Evolutionary conservation across 139 green algal genomes (phyloP).

Genomic region (Nannochloris sp.): DNA sequence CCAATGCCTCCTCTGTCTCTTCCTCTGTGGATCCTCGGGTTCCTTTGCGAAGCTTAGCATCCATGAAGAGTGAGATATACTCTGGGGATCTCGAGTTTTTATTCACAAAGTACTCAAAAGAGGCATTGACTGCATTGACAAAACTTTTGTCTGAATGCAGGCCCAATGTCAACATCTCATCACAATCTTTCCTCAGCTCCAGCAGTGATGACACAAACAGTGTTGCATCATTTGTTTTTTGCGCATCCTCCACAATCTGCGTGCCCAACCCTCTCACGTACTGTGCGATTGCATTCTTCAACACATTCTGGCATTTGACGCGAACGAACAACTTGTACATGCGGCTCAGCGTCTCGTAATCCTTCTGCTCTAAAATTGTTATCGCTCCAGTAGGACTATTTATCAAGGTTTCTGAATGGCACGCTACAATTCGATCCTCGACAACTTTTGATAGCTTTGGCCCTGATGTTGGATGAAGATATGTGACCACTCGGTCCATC

Average conservation of each 20-base stretch:
- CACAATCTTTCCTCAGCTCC: constrained; percentile 80
- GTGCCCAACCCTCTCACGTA: constrained; percentile 63
- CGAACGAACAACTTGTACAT: constrained; percentile 86
- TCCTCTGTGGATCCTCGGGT: constrained; percentile 67
- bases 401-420: constrained; percentile 76
- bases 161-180: constrained; percentile 57
- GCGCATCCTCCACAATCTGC: constrained; percentile 60
- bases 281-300: constrained; percentile 28
- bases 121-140: constrained; percentile 73
- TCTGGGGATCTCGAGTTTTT: constrained; percentile 78
- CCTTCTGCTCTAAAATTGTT: constrained; percentile 63
- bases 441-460: constrained; percentile 64
- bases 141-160: constrained; percentile 87
- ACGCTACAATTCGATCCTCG: constrained; percentile 74
- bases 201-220: constrained; percentile 78
- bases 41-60: constrained; percentile 79
- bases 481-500: constrained; percentile 66
- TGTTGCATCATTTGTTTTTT: constrained; percentile 66
- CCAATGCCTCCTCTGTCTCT: constrained; percentile 80
- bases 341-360: constrained; percentile 71
- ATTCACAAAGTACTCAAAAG: constrained; percentile 95
- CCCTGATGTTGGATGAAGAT: constrained; percentile 70
- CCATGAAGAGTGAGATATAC: constrained; percentile 95
- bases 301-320: constrained; percentile 48
- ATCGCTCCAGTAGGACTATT: constrained; percentile 82